phyloP scores from a whole-genome alignment of 2,329 filamentous ascomycete genomes.

The Hypoxylon sp. region DNA sequence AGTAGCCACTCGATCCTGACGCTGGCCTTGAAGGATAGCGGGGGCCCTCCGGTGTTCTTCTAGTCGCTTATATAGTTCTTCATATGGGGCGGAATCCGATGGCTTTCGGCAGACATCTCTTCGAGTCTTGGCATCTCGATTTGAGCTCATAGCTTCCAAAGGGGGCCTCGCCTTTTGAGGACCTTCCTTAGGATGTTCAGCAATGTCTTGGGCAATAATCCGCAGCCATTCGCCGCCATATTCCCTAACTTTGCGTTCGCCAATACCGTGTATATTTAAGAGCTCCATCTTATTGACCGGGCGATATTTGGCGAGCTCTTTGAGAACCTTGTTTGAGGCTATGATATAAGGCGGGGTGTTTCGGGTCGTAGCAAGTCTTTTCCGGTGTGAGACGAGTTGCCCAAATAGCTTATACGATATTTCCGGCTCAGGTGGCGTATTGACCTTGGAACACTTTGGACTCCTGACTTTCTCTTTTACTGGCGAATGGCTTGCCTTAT shows the following conservation, averaged over 20 bases:
- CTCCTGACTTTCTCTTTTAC: not conserved
- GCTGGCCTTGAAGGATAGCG: not conserved
- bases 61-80: constrained; percentile 20
- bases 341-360: not conserved
- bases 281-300: constrained; percentile 16
- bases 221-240: constrained; percentile 26
- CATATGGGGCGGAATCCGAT: not conserved
- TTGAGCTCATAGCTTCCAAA: not conserved
- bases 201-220: constrained; percentile 14
- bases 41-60: constrained; percentile 4
- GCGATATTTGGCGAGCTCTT: constrained; percentile 10
- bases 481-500: too few species aligned
- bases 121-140: not conserved
- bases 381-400: not conserved
- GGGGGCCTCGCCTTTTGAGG: not conserved
- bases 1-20: not conserved
- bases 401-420: not conserved
- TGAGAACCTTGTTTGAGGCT: constrained; percentile 14
- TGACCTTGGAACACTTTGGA: not conserved
- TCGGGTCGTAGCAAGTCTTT: not conserved
- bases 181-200: not conserved
- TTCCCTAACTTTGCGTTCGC: not conserved
- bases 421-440: not conserved
- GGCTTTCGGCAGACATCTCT: not conserved
- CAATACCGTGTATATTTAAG: constrained; percentile 13